Conservation (phyloP, 73 alveolate species). For the Tetrahymena malaccensis region DNA sequence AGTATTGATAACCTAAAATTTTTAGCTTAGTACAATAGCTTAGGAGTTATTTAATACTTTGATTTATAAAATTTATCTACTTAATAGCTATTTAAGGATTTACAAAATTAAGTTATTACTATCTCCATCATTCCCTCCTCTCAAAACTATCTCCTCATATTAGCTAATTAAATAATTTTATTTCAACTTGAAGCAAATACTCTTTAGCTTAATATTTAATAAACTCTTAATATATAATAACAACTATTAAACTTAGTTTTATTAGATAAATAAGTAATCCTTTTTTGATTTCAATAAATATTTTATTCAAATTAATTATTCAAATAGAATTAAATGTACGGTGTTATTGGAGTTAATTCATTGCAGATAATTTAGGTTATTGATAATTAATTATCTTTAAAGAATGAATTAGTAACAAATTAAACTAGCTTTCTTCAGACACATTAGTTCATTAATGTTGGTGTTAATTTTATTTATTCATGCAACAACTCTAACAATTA, state of each 20-base stretch:
- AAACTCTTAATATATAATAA: background rate
- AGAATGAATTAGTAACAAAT: background rate
- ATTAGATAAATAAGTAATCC: background rate
- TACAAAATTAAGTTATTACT: background rate
- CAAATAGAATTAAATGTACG: background rate
- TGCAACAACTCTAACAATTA: background rate
- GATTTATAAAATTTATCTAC: background rate
- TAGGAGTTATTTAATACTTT: background rate
- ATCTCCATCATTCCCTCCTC: background rate
- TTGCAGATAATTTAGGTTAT: background rate
- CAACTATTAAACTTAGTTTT: background rate
- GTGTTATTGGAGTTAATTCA: background rate
- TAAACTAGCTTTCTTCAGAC: background rate
- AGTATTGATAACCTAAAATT: background rate
- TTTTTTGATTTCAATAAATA: background rate
- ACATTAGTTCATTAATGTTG: background rate
- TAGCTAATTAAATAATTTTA: background rate
- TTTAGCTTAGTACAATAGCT: background rate
- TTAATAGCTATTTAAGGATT: background rate
- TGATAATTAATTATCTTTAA: background rate
- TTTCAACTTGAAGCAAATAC: background rate
- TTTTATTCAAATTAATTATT: background rate
- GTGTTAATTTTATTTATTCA: background rate
- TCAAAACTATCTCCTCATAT: background rate
- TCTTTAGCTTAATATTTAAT: background rate